These are phyloP conservation scores for Diplodia corticola DNA, from an alignment of 2,329 filamentous ascomycete species.

Conservation along the genomic window DNA sequence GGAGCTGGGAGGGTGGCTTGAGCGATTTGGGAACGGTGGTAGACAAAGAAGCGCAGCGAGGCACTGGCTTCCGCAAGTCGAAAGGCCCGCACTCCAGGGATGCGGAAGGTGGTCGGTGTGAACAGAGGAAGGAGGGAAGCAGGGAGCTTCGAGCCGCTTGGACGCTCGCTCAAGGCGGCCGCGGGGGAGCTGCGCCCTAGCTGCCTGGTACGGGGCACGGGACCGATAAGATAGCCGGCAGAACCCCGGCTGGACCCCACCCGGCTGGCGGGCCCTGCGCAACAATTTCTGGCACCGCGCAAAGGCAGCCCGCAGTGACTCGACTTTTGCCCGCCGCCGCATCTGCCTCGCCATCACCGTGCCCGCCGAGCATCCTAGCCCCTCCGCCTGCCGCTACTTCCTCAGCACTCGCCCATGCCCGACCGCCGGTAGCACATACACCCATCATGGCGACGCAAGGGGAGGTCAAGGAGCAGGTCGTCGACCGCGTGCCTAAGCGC, in stretches of 20 bases:
- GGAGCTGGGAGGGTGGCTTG: background rate
- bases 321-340: conserved; percentile 2
- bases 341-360: background rate
- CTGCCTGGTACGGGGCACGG: background rate
- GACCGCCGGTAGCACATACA: conserved; percentile 14
- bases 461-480: conserved; percentile 77
- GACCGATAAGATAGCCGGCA: conserved; percentile 20
- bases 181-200: conserved; percentile 20
- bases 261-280: background rate
- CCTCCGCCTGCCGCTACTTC: background rate
- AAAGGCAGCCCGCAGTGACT: background rate
- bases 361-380: background rate
- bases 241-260: conserved; percentile 2
- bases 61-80: background rate
- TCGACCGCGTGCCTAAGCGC: conserved; percentile 84
- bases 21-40: background rate
- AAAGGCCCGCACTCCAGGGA: background rate
- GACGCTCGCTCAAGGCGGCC: conserved; percentile 2
- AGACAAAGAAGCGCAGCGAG: background rate
- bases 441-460: conserved; percentile 22
- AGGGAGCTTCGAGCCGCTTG: conserved; percentile 2
- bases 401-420: conserved; percentile 2
- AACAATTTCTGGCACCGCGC: conserved; percentile 13
- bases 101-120: background rate
- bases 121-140: background rate